Base-by-base conservation (phyloP, 805 yeast genomes). In the Ogataea salicorniae region DNA sequence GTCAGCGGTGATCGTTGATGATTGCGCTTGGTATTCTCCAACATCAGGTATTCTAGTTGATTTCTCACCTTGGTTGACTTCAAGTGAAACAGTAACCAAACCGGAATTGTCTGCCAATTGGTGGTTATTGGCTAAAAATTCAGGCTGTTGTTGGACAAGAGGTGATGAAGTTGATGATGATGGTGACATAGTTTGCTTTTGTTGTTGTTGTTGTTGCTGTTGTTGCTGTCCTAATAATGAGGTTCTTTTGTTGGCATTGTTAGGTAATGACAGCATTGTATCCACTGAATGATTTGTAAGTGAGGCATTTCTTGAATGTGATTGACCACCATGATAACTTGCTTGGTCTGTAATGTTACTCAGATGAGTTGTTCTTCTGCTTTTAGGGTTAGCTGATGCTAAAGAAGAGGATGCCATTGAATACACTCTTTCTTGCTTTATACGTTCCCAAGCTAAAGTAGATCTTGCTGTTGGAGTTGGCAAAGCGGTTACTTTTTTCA, bases 401-500 rank as follows among this genome's bases (percentile, higher is more conserved):
- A 55, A 47, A 6, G 70, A 60, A 4, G 67, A 60, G 0, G 65
- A 60, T 35, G 69, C 58, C 6, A 52, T 39, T 5, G 61, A 52
- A 14, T 55, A 46, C 6, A 54, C 43, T 31, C 62, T 46, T 39
- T 47, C 58, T 36, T 57, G 59, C 37, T 56, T 63, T 34, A 50
- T 55, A 49, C 68, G 62, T 42, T 67, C 70, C 53, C 52, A 60
- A 11, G 74, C 72, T 39, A 72, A 70, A 42, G 74, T 69, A 1
- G 83, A 74, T 59, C 87, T 73, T 14, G 83, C 74, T 26, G 74
- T 68, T 2, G 88, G 81, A n/a, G 77, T 77, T 18, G 83, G 71
- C 49, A 85, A 71, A 15, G 75, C 67, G 2, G 94, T 84, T 56
- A 90, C 72, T 41, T 72, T 73, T 62, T 83, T 81, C 55, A 92